Evolutionary conservation across 2,329 filamentous ascomycete species (phyloP).

Genomic region (Epichloe elymi): DNA sequence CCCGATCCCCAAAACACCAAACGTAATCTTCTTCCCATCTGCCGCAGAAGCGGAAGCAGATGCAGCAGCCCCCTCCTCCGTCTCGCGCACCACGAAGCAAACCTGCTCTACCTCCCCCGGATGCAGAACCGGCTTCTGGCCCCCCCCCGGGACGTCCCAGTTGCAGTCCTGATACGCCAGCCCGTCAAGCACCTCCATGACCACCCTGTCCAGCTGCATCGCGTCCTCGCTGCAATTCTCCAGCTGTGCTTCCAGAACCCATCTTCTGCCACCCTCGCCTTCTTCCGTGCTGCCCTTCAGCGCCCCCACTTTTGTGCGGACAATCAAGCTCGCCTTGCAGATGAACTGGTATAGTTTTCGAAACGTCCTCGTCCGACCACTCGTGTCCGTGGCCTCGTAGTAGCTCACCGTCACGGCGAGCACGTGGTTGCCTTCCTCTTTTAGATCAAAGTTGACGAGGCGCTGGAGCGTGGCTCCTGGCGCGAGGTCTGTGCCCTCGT

Average conservation of each 20-base stretch:
- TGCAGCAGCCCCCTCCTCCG: conserved; percentile 23
- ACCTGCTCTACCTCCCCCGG: conserved; percentile 52
- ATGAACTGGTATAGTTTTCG: conserved; percentile 95
- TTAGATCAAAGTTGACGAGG: conserved; percentile 74
- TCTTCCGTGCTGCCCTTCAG: conserved; percentile 22
- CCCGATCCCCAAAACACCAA: conserved; percentile 74
- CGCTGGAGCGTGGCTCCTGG: conserved; percentile 62
- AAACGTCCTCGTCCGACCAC: conserved; percentile 68
- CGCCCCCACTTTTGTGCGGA: conserved; percentile 75
- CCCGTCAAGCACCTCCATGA: conserved; percentile 38
- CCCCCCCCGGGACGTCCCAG: conserved; percentile 29
- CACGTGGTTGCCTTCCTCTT: conserved; percentile 89
- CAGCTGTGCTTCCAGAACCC: conserved; percentile 83
- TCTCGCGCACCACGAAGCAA: conserved; percentile 45
- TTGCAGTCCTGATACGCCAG: conserved; percentile 42
- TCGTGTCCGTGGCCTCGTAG: conserved; percentile 67
- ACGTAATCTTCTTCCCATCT: conserved; percentile 48
- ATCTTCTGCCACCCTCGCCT: conserved; percentile 26
- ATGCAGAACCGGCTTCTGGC: conserved; percentile 40
- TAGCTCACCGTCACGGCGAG: conserved; percentile 89
- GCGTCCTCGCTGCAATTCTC: conserved; percentile 84
- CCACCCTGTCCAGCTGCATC: conserved; percentile 61
- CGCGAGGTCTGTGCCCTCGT: conserved; percentile 32
- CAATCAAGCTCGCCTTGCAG: conserved; percentile 77
- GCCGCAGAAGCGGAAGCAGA: conserved; percentile 24